Base-by-base conservation (phyloP, 2,329 filamentous ascomycete species). In the Pezicula carpinea region DNA sequence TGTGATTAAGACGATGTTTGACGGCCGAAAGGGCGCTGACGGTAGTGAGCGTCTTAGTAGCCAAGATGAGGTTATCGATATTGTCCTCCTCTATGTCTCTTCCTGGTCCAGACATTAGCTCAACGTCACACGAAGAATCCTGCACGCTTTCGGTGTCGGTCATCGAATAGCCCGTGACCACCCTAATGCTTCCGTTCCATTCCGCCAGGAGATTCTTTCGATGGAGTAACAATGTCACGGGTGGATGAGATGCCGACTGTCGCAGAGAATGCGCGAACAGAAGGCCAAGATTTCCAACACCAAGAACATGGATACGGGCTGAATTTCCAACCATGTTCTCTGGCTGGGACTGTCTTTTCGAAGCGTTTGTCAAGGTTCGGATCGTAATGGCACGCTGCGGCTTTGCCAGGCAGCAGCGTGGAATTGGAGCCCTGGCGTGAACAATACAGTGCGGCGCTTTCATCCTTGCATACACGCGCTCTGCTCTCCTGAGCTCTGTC, bases 181-280 rank as follows among this genome's bases (percentile, higher is more conserved):
- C 19, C 11, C n/a, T n/a, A 40, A 40, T 40, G 13, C 22, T 15
- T 21, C 7, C 39, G 39, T 47, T 56, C 76, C 79, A 82, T 17
- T 71, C 63, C 42, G 70, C 59, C 3, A 80, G 64, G 3, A 78
- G 70, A 21, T 69, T 67, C 43, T 62, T 63, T n/a, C 73, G 75
- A 59, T 90, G 86, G 31, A 95, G 75, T n/a, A 96, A 75, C 5
- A 96, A 74, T 0, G 89, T 92, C 32, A 96, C 77, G 0, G 87
- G 87, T 4, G 89, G 88, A 3, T 77, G 75, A 3, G 41, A 21
- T 10, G 69, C 69, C 13, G 10, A 8, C 19, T 17, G n/a, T 18
- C 80, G 77, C 10, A 96, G 71, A 18, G 81, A 80, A 61, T 85
- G 83, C 21, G 91, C 89, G 53, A 91, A 80, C 21, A 96, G 79